Conservation (phyloP, 441 rosid genomes). For the Gossypium davidsonii region DNA sequence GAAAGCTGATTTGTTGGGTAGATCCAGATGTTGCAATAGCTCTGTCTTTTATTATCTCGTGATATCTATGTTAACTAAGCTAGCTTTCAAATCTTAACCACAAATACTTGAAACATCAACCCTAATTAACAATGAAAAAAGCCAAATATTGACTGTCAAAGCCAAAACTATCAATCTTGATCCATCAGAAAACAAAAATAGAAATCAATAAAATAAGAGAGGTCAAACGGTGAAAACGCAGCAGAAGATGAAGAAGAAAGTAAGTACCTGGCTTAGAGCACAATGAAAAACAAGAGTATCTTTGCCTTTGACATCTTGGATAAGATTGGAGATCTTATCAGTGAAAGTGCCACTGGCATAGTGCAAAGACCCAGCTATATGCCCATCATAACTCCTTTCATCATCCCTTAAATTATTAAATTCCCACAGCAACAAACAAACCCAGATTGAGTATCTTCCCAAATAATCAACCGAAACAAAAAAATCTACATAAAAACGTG, state of each 20-base stretch:
- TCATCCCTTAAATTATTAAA: slow-evolving; percentile 48
- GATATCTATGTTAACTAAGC: background rate
- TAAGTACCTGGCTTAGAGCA: slow-evolving; percentile 81
- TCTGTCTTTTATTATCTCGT: background rate
- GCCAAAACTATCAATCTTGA: background rate
- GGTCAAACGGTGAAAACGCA: background rate
- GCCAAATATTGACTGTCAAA: background rate
- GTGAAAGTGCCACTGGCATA: slow-evolving; percentile 60
- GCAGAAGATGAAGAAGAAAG: background rate
- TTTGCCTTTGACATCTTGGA: slow-evolving; percentile 70
- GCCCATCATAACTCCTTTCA: slow-evolving; percentile 90
- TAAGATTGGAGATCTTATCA: slow-evolving; percentile 67
- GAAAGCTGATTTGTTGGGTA: background rate
- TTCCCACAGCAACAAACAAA: background rate
- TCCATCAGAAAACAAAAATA: background rate
- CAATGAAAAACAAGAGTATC: slow-evolving; percentile 94
- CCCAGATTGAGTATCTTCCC: background rate
- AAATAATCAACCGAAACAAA: background rate
- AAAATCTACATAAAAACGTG: background rate
- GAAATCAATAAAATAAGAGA: background rate
- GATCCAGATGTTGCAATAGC: background rate
- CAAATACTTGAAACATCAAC: background rate
- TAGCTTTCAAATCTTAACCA: background rate
- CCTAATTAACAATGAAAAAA: background rate
- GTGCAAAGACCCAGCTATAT: slow-evolving; percentile 78